Percentiles rank a stretch among this genome's conserved stretches.
Evolutionary conservation across 106 monocot species (phyloP).

Genomic region (Dendrobium huoshanense): DNA sequence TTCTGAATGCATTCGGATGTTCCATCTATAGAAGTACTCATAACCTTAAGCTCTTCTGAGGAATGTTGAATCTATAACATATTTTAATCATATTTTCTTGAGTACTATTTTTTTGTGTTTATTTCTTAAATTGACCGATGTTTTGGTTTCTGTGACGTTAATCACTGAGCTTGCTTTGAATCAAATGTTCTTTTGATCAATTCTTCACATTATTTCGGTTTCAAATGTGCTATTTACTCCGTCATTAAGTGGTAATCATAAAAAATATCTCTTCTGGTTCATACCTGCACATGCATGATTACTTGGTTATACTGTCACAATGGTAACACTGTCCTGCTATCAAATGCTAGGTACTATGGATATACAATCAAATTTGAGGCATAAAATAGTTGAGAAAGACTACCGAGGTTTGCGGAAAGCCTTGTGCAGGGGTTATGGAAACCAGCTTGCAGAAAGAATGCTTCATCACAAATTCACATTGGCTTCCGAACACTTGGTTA

Average conservation of each 20-base stretch:
- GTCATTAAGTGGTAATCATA: neutral
- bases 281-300: neutral
- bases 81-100: neutral
- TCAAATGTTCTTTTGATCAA: neutral
- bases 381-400: constrained; percentile 25
- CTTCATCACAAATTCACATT: constrained; percentile 57
- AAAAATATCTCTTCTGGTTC: neutral
- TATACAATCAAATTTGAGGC: constrained; percentile 39
- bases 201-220: neutral
- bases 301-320: neutral
- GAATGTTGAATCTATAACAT: too few relatives aligned
- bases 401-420: constrained; percentile 70
- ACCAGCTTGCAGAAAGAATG: constrained; percentile 86
- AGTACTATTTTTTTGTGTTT: neutral
- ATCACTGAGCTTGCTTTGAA: neutral
- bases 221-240: neutral
- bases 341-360: constrained; percentile 48
- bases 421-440: constrained; percentile 82
- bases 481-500: constrained; percentile 86
- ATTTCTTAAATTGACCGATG: neutral
- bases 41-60: too few relatives aligned
- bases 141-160: neutral
- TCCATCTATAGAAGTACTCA: too few relatives aligned
- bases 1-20: too few relatives aligned
- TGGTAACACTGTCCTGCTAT: neutral